Percentiles rank a stretch among this genome's conserved stretches.
Conservation (phyloP, 352 stramenopile species). For the Elongisporangium anandrum region DNA sequence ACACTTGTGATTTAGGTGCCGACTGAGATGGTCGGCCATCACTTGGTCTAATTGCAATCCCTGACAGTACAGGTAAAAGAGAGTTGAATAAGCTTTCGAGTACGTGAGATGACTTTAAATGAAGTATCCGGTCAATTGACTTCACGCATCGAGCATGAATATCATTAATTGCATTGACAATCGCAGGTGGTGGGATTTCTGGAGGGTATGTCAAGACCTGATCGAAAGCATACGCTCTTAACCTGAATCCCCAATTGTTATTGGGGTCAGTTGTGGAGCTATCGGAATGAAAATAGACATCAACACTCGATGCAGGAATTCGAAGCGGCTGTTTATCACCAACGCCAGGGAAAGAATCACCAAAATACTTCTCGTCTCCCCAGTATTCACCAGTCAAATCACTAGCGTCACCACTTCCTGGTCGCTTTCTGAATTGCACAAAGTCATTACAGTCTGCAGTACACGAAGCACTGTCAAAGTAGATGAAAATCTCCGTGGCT, state of each 20-base stretch:
- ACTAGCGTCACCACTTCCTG: constrained; percentile 12
- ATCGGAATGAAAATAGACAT: constrained; percentile 74
- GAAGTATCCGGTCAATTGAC: constrained; percentile 29
- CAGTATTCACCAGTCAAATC: constrained; percentile 29
- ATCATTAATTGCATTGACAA: constrained; percentile 41
- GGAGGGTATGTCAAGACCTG: constrained; percentile 42
- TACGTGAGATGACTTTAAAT: constrained; percentile 10
- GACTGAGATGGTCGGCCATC: constrained; percentile 45
- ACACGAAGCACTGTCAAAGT: constrained; percentile 73
- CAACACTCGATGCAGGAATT: constrained; percentile 58
- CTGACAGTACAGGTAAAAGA: constrained; percentile 28
- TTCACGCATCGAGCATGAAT: constrained; percentile 59
- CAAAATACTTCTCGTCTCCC: constrained; percentile 75
- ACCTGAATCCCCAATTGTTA: constrained; percentile 80
- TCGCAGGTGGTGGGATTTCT: constrained; percentile 42
- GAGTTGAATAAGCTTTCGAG: constrained; percentile 9
- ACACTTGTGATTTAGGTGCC: constrained; percentile 47
- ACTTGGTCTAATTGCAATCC: constrained; percentile 39
- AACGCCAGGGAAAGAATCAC: constrained; percentile 64
- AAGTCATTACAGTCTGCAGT: constrained; percentile 78
- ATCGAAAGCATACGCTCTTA: constrained; percentile 66
- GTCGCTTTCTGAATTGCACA: constrained; percentile 66
- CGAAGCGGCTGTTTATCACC: constrained; percentile 43
- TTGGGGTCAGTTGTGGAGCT: constrained; percentile 21
- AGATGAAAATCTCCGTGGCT: constrained; percentile 66